These are phyloP conservation scores for Trypanosoma theileri DNA, from an alignment of 208 protist genomes.

Conservation along the genomic window DNA sequence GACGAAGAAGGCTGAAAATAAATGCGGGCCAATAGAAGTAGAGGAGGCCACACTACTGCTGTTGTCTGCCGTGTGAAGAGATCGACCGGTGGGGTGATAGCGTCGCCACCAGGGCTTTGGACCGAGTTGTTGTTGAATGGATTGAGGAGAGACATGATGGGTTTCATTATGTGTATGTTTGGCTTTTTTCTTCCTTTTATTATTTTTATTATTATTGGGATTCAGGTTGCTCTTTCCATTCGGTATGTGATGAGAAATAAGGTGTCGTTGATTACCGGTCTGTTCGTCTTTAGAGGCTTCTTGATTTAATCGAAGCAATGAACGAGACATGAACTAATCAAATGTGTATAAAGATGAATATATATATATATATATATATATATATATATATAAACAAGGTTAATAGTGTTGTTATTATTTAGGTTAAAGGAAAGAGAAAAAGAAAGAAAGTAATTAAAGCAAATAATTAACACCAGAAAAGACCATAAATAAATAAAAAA, in stretches of 20 bases:
- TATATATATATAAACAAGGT: too few species aligned
- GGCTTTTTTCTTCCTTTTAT: too few species aligned
- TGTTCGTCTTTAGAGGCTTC: too few species aligned
- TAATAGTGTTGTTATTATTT: too few species aligned
- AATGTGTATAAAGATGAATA: conserved; percentile 4
- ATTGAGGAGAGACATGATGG: too few species aligned
- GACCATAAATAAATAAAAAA: conserved; percentile 5
- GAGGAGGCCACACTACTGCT: neutral
- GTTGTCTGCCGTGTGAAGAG: neutral
- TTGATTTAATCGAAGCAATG: neutral
- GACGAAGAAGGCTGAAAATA: conserved; percentile 29
- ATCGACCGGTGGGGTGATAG: neutral
- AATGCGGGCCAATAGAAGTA: neutral
- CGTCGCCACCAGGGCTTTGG: conserved; percentile 15
- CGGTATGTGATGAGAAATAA: too few species aligned
- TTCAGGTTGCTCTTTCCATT: too few species aligned
- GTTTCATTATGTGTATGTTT: neutral
- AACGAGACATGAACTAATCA: neutral
- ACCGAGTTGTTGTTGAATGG: neutral
- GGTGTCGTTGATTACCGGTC: too few species aligned
- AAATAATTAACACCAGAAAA: neutral
- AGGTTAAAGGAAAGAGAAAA: conserved; percentile 1
- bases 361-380: conserved; percentile 16
- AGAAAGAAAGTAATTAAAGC: conserved; percentile 21
- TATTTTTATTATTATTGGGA: too few species aligned